Base-by-base conservation (phyloP, 2,329 filamentous ascomycete species). In the Penicillium sp. region DNA sequence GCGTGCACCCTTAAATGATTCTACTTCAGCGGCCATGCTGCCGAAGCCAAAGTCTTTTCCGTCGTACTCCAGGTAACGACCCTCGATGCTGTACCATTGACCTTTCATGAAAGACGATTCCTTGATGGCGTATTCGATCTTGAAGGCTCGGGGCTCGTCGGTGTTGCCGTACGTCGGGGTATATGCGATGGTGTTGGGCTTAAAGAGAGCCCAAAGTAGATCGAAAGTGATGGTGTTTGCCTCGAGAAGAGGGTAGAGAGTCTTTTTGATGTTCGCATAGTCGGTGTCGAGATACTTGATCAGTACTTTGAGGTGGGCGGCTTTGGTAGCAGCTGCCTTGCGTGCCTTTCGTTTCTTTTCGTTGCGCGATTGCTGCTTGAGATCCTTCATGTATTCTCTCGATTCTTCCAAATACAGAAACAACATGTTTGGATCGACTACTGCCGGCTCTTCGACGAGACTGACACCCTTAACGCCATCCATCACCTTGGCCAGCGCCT, bases 211-310 rank as follows among this genome's bases (percentile, higher is more conserved):
- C 92, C 92, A 96, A 1, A 96, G 79, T 2, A 96, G 82, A 56
- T 96, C 91, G 65, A 93, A 96, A 0, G 91, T 96, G 70, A 96
- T 96, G 45, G 91, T 86, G 9, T 91, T 90, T 31, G 88, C 89
- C 61, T 91, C 84, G 2, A 96, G 79, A 75, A 96, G 85, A 0
- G 91, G 90, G 63, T 92, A 88, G 0, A 96, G 81, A 1, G 88
- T 90, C 73, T 91, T 90, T 70, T 93, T 93, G 33, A 83, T 86
- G 19, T 90, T 82, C 1, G 86, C 84, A 67, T 91, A 96, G 73
- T 96, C 93, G 58, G 87, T 85, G 64, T 93, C 88, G n/a, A 95
- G 79, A 65, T 91, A 95, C 54, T 85, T 85, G 52, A 92, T 75
- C 3, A 96, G 81, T 0, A 91, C 79, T 68, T 90, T 91, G 63